Evolutionary conservation across 768 basidiomycete genomes (phyloP), one percentile per base, ranked within the genome.

Genomic region (Stropharia rugosoannulata): DNA sequence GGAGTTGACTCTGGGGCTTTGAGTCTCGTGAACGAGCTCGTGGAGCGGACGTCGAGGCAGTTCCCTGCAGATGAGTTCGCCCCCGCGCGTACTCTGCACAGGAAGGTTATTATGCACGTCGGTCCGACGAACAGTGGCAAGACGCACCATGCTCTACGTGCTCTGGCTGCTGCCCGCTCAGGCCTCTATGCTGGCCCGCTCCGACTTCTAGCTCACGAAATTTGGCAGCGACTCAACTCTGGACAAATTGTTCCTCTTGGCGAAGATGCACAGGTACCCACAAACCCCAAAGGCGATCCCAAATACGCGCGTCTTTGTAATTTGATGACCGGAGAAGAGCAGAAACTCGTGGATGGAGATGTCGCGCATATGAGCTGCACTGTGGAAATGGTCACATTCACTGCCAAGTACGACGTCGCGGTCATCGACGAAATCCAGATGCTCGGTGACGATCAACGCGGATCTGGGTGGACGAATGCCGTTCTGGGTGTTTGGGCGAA

Each of bases 41-140:
- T 73, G 22, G 61, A 63, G 4, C 70, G 76, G 2, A 74, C 79
- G 0, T 73, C 81, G 62, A 62, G 73, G 12, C 63, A 70, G n/a
- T 76, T 60, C 39, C 80, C 81, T 0, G 79, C 78, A 0, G 84
- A 86, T 56, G 65, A 72, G 10, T 85, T 67, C 62, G 64, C 73
- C 0, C 15, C 50, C 8, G 85, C 93, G 0, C 84, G 96, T 9
- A 64, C 68, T 10, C 73, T 86, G 59, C 79, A 77, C 15, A 81
- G 95, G 16, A 91, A 87, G 62, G 75, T 98, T 62, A 88, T 95
- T 68, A 87, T 98, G 78, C 96, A 99, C 64, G 93, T 99, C 39
- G 97, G 96, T 0, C 97, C 97, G 0, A 98, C 97, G 19, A 99
- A 98, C 70, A 93, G 91, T 59, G 97, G 96, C 29, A 99, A 99